Percentiles rank a stretch among this genome's conserved stretches.
phyloP scores from a whole-genome alignment of 2,329 filamentous ascomycete species.

The Arthrobotrys entomopaga region DNA sequence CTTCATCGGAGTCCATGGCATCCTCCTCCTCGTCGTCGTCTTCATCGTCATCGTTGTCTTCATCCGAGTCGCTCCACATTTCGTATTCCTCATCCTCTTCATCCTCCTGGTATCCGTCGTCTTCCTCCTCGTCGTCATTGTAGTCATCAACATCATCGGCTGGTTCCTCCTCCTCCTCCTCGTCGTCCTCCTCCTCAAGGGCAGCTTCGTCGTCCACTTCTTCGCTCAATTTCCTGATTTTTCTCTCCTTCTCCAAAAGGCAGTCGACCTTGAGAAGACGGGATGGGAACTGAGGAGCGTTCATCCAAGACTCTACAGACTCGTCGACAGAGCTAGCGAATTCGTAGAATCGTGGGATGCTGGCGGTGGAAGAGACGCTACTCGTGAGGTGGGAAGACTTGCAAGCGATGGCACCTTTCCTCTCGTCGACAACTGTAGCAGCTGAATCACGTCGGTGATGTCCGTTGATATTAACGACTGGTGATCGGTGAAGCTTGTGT shows the following conservation, averaged over 20 bases:
- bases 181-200: constrained; percentile 72
- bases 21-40: constrained; percentile 63
- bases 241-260: constrained; percentile 87
- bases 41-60: constrained; percentile 65
- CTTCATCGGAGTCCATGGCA: constrained; percentile 60
- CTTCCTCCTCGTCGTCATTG: constrained; percentile 64
- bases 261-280: constrained; percentile 87
- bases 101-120: constrained; percentile 67
- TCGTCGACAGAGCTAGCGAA: constrained; percentile 81
- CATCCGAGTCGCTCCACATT: constrained; percentile 64
- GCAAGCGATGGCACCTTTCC: constrained; percentile 59
- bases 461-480: constrained; percentile 10
- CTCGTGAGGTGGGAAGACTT: constrained; percentile 61
- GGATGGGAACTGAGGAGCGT: constrained; percentile 72
- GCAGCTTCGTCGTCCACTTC: constrained; percentile 91
- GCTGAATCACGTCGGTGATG: constrained; percentile 65
- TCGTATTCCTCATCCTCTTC: constrained; percentile 72
- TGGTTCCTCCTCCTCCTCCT: constrained; percentile 65
- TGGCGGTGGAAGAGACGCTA: constrained; percentile 60
- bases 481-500: constrained; percentile 34
- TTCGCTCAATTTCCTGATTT: constrained; percentile 83
- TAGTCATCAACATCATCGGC: constrained; percentile 64
- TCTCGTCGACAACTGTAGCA: constrained; percentile 66
- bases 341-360: constrained; percentile 78
- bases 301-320: constrained; percentile 91